Conservation (phyloP, 345 rosid genomes). For the Gossypium thurberi region DNA sequence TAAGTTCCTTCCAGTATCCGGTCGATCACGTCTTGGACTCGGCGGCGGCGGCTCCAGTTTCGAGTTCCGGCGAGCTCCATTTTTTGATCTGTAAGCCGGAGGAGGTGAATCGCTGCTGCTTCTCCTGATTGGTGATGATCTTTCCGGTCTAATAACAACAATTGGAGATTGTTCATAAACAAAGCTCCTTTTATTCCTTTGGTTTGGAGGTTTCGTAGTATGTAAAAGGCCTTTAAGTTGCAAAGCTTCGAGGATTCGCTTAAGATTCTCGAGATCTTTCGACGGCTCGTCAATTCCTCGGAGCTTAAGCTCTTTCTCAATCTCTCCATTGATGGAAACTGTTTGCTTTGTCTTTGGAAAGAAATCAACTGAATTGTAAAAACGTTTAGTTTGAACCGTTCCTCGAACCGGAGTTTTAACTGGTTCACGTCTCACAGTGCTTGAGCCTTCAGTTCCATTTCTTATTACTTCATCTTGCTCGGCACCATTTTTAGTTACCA, state of each 20-base stretch:
- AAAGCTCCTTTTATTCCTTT: slow-evolving; percentile 30
- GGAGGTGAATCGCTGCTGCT: slow-evolving; percentile 29
- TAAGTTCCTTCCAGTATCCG: slow-evolving; percentile 23
- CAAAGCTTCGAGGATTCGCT: slow-evolving; percentile 78
- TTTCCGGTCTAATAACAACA: slow-evolving; percentile 44
- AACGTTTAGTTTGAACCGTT: slow-evolving; percentile 40
- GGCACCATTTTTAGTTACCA: slow-evolving; percentile 17
- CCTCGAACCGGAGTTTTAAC: slow-evolving; percentile 37
- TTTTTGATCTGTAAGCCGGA: slow-evolving; percentile 34
- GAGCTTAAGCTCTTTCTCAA: slow-evolving; percentile 53
- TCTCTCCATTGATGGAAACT: slow-evolving; percentile 44
- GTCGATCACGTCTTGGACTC: slow-evolving; percentile 41
- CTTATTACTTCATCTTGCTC: slow-evolving; percentile 16
- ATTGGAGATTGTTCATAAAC: slow-evolving; percentile 50
- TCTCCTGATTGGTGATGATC: slow-evolving; percentile 22
- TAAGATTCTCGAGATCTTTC: slow-evolving; percentile 72
- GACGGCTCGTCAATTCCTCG: slow-evolving; percentile 68
- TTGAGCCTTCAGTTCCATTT: slow-evolving; percentile 23
- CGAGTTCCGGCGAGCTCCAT: slow-evolving; percentile 23
- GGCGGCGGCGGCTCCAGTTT: slow-evolving; percentile 27
- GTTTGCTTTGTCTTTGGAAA: slow-evolving; percentile 66
- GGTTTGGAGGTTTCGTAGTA: slow-evolving; percentile 32
- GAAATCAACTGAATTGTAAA: slow-evolving; percentile 69
- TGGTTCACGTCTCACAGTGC: slow-evolving; percentile 39
- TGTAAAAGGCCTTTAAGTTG: slow-evolving; percentile 89